Evolutionary conservation across 805 yeast species (phyloP).

Genomic region (Zygosaccharomyces gambellarensis): DNA sequence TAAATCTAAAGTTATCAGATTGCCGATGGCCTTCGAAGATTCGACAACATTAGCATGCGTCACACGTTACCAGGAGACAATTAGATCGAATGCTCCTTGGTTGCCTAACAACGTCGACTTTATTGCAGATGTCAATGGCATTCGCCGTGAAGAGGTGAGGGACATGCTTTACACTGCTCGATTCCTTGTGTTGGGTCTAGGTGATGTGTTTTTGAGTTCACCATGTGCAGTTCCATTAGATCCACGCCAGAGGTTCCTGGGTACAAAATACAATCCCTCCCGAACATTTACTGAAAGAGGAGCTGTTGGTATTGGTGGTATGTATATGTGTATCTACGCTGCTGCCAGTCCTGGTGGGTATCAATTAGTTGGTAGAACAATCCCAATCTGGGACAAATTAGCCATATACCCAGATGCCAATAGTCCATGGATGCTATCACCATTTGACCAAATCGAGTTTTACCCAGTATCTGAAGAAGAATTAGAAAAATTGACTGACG

Average conservation of each 20-base stretch:
- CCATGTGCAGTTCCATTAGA: constrained; percentile 98
- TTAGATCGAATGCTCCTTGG: constrained; percentile 93
- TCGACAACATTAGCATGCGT: constrained; percentile 84
- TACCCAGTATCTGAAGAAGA: constrained; percentile 87
- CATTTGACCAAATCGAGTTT: constrained; percentile 92
- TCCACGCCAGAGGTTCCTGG: constrained; percentile 89
- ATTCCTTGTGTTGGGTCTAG: constrained; percentile 88
- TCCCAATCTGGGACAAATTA: constrained; percentile 96
- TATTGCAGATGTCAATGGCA: constrained; percentile 80
- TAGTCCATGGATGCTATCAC: constrained; percentile 85
- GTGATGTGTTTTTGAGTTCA: constrained; percentile 96
- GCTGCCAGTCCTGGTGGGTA: constrained; percentile 99
- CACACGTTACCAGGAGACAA: constrained; percentile 86
- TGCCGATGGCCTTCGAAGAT: constrained; percentile 98
- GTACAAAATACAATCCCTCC: constrained; percentile 93
- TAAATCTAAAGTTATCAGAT: constrained; percentile 70
- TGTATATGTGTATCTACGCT: constrained; percentile 97
- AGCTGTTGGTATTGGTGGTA: constrained; percentile 96
- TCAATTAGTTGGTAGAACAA: constrained; percentile 92
- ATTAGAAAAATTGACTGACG: constrained; percentile 63
- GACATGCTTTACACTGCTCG: constrained; percentile 86
- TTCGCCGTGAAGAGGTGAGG: constrained; percentile 67
- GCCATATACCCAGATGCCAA: constrained; percentile 57
- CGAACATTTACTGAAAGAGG: constrained; percentile 96
- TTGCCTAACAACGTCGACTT: constrained; percentile 96